phyloP scores from a whole-genome alignment of 1,139 yeast genomes.

The Pichia inconspicua region DNA sequence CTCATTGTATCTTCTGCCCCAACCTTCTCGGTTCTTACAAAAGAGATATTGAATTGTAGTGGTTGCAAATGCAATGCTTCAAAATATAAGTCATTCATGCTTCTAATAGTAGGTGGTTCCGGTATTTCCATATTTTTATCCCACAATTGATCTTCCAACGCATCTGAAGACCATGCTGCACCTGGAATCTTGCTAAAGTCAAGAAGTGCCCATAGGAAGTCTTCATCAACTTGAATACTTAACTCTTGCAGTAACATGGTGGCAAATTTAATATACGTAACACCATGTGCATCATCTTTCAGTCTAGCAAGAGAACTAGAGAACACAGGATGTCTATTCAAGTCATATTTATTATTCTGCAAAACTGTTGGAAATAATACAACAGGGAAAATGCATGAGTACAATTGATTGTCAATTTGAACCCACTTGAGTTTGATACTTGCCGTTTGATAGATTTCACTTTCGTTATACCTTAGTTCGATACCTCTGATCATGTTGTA shows the following conservation, averaged over 20 bases:
- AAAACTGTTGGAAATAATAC: slow-evolving; percentile 86
- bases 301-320: slow-evolving; percentile 79
- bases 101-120: slow-evolving; percentile 53
- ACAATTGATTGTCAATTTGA: slow-evolving; percentile 86
- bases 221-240: slow-evolving; percentile 90
- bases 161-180: slow-evolving; percentile 53
- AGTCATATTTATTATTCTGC: slow-evolving; percentile 76
- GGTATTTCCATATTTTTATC: slow-evolving; percentile 61
- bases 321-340: slow-evolving; percentile 84
- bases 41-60: slow-evolving; percentile 77
- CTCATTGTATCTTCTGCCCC: slow-evolving; percentile 51
- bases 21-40: slow-evolving; percentile 80
- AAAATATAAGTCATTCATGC: slow-evolving; percentile 70
- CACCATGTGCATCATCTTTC: slow-evolving; percentile 87
- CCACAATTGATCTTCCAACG: slow-evolving; percentile 45
- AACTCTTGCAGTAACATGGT: slow-evolving; percentile 83
- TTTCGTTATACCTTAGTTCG: slow-evolving; percentile 74
- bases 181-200: slow-evolving; percentile 72
- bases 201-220: slow-evolving; percentile 72
- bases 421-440: slow-evolving; percentile 87
- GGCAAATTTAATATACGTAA: slow-evolving; percentile 82
- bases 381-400: slow-evolving; percentile 84
- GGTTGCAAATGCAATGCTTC: slow-evolving; percentile 93
- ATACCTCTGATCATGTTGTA: slow-evolving; percentile 75
- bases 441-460: slow-evolving; percentile 74